Base-by-base conservation (phyloP, 2,329 filamentous ascomycete species). In the Hypoxylon sp. region DNA sequence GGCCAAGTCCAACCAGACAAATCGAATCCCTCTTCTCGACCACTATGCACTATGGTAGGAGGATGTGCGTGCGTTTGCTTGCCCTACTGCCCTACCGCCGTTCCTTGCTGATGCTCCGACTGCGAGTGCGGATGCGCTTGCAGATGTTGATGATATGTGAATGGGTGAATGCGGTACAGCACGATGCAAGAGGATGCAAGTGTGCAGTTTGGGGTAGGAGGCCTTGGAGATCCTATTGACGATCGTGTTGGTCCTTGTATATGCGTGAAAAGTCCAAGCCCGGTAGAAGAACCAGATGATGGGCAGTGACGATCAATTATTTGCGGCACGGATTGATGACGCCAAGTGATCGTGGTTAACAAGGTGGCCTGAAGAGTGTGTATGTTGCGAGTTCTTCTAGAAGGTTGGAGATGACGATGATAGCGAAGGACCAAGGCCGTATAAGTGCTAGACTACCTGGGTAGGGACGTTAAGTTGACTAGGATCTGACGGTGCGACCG, bases 111-210 rank as follows among this genome's bases (percentile, higher is more conserved):
- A 22, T 37, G 47, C 48, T 62, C 52, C 54, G 54, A 48, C 52
- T 68, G 56, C 60, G 58, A 47, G 29, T 65, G 52, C 56, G 53
- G 55, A 24, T 60, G 48, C 59, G 48, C 31, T 46, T 60, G 62
- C 58, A 48, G 54, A 57, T 65, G 63, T 48, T 52, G 39, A 14
- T 31, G 58, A 1, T 37, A 31, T 42, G 37, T 55, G 47, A 63
- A 46, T 63, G 35, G 35, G 58, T 35, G 29, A 61, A 44, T 59
- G 48, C 56, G 52, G 64, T 54, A 60, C 53, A 47, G 67, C 62
- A 67, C 64, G 60, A 71, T 70, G 67, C 70, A 67, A 64, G 59
- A 65, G 29, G 55, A 65, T 59, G 68, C 65, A 70, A 68, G 65
- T 63, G 60, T 54, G 55, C 51, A 51, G 14, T 65, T 71, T 48